A percentile compares a stretch with the other conserved stretches of the same genome.
phyloP scores from a whole-genome alignment of 352 stramenopile species.

The Phytophthora syringae region DNA sequence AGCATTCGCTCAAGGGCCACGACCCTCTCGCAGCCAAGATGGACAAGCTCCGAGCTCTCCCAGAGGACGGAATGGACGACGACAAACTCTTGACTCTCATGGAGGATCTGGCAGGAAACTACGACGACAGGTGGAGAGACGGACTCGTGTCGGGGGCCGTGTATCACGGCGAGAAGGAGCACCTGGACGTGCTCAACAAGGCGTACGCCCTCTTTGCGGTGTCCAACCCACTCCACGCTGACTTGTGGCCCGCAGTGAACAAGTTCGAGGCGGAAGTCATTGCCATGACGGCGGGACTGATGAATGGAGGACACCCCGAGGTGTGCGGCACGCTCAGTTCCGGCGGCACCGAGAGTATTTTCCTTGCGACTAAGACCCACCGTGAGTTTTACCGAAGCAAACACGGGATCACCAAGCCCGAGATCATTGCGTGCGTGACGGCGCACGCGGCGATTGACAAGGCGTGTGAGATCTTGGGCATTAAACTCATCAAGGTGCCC shows the following conservation, averaged over 20 bases:
- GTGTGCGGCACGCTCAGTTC: slow-evolving; percentile 94
- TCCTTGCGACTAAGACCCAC: slow-evolving; percentile 95
- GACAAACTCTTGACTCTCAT: slow-evolving; percentile 73
- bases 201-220: slow-evolving; percentile 93
- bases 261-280: slow-evolving; percentile 95
- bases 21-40: slow-evolving; percentile 47
- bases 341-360: slow-evolving; percentile 97
- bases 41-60: slow-evolving; percentile 62
- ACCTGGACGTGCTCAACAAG: slow-evolving; percentile 89
- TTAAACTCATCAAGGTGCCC: slow-evolving; percentile 93
- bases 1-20: slow-evolving; percentile 74
- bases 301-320: slow-evolving; percentile 76
- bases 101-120: slow-evolving; percentile 62
- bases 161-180: slow-evolving; percentile 93
- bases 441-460: slow-evolving; percentile 98
- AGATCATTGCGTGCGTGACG: slow-evolving; percentile 92
- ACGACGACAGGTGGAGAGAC: slow-evolving; percentile 93
- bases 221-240: slow-evolving; percentile 95
- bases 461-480: slow-evolving; percentile 94
- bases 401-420: slow-evolving; percentile 87
- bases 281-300: slow-evolving; percentile 89
- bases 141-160: slow-evolving; percentile 94
- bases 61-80: slow-evolving; percentile 71
- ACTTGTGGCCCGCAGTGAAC: slow-evolving; percentile 94
- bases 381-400: slow-evolving; percentile 83